Evolutionary conservation across 768 basidiomycete genomes (phyloP).

Genomic region (Xerocomus brunneocitrinus): DNA sequence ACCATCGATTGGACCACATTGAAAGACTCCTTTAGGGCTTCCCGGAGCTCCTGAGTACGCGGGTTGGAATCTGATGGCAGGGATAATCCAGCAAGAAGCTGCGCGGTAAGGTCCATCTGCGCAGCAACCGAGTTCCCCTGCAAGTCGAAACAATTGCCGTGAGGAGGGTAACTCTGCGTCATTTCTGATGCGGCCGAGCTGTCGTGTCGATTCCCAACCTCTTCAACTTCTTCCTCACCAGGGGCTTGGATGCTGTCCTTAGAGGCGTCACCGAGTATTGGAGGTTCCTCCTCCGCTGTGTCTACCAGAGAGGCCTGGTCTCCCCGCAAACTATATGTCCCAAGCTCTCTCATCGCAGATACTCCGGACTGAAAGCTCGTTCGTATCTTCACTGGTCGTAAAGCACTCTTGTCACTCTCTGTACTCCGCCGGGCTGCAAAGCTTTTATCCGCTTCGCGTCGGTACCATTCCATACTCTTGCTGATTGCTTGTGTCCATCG

Average conservation of each 20-base stretch:
- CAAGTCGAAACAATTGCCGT: conserved; percentile 55
- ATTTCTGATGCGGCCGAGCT: conserved; percentile 44
- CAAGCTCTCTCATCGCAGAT: conserved; percentile 20
- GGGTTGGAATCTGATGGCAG: conserved; percentile 28
- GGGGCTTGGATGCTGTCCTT: conserved; percentile 24
- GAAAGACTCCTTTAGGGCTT: conserved; percentile 60
- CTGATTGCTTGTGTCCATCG: conserved; percentile 80
- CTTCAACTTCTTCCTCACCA: conserved; percentile 24
- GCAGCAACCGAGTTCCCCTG: conserved; percentile 66
- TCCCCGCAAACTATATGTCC: conserved; percentile 21
- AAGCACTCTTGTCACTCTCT: conserved; percentile 45
- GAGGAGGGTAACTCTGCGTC: conserved; percentile 44
- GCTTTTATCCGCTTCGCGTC: conserved; percentile 35
- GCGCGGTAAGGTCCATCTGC: conserved; percentile 73
- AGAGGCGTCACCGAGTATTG: conserved; percentile 2
- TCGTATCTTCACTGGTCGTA: conserved; percentile 27
- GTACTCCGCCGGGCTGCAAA: conserved; percentile 35
- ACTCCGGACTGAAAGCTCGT: conserved; percentile 31
- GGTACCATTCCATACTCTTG: conserved; percentile 69
- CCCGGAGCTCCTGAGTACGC: conserved; percentile 33
- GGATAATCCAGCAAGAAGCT: conserved; percentile 52
- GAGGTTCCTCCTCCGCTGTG: conserved; percentile 14
- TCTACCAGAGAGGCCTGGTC: conserved; percentile 25
- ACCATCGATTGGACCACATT: conserved; percentile 52
- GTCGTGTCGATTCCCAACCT: conserved; percentile 35